Evolutionary conservation across 768 basidiomycete species (phyloP).

Genomic region (Coprinopsis sp.): DNA sequence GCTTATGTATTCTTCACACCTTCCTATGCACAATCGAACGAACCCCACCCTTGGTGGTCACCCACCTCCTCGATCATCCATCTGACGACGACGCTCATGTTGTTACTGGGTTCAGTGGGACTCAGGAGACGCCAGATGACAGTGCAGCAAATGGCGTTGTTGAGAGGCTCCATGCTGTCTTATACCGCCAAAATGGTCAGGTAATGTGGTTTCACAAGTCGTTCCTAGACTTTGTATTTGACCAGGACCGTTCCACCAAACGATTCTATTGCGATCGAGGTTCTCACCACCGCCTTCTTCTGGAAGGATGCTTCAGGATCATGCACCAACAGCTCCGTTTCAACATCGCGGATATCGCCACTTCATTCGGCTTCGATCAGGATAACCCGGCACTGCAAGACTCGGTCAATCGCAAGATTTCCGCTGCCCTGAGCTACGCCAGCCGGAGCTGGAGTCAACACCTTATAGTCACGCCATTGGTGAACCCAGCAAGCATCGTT

Average conservation of each 20-base stretch:
- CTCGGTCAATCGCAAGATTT: neutral
- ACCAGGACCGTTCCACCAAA: neutral
- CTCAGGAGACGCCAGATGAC: neutral
- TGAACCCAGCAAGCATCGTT: neutral
- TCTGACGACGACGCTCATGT: conserved; percentile 3
- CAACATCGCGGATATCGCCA: neutral
- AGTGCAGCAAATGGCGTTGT: too few relatives aligned
- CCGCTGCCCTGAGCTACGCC: neutral
- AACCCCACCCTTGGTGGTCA: conserved; percentile 12
- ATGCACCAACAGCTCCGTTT: neutral
- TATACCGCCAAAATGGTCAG: too few relatives aligned
- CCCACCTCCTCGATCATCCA: conserved; percentile 9
- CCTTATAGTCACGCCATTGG: neutral
- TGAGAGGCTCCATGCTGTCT: too few relatives aligned
- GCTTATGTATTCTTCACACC: conserved; percentile 16
- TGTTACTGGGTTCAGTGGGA: neutral
- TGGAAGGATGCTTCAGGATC: neutral
- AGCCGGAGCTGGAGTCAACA: neutral
- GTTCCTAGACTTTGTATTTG: too few relatives aligned
- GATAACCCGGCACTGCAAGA: neutral
- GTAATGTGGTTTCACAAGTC: too few relatives aligned
- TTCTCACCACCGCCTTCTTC: neutral
- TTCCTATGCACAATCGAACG: conserved; percentile 19
- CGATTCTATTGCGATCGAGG: neutral
- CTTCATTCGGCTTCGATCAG: neutral